phyloP scores from a whole-genome alignment of 495 filamentous ascomycete species.

The Oidiodendron maius region DNA sequence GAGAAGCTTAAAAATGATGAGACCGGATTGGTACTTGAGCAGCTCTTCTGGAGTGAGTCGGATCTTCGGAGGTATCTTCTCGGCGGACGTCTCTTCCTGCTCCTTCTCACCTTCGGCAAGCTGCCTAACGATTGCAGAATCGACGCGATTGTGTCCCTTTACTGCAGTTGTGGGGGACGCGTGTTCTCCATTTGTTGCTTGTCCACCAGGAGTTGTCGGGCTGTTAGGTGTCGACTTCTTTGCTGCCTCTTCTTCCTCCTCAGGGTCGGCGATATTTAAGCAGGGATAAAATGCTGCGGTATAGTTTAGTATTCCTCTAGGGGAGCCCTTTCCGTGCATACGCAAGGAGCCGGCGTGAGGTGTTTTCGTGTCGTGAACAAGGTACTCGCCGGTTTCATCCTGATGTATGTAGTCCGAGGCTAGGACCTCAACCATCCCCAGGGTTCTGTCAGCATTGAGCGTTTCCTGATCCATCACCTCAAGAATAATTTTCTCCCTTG shows the following conservation, averaged over 20 bases:
- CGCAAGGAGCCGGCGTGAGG: constrained; percentile 55
- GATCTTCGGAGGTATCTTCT: constrained; percentile 65
- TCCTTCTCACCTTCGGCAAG: constrained; percentile 45
- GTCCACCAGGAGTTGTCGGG: too few species aligned
- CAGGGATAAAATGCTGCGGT: constrained; percentile 87
- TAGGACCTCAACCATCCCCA: constrained; percentile 72
- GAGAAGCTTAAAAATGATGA: constrained; percentile 91
- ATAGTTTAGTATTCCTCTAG: constrained; percentile 79
- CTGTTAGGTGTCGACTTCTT: constrained; percentile 15
- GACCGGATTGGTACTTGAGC: constrained; percentile 77
- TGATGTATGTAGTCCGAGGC: constrained; percentile 74
- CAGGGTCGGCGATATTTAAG: constrained; percentile 81
- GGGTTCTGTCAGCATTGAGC: constrained; percentile 76
- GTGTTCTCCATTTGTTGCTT: constrained; percentile 5
- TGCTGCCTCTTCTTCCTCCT: constrained; percentile 69
- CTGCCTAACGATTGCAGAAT: constrained; percentile 25
- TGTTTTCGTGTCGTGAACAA: constrained; percentile 70
- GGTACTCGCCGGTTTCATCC: constrained; percentile 73
- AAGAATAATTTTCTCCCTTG: constrained; percentile 75
- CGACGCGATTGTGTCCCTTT: constrained; percentile 9
- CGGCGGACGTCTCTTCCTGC: constrained; percentile 40
- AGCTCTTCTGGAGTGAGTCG: constrained; percentile 74
- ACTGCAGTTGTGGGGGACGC: constrained; percentile 8
- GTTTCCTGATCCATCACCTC: constrained; percentile 98
- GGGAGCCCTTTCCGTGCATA: constrained; percentile 55